A percentile compares a stretch with the other conserved stretches of the same genome.
Conservation (phyloP, 805 yeast species). For the Monosporozyma siamensis region DNA sequence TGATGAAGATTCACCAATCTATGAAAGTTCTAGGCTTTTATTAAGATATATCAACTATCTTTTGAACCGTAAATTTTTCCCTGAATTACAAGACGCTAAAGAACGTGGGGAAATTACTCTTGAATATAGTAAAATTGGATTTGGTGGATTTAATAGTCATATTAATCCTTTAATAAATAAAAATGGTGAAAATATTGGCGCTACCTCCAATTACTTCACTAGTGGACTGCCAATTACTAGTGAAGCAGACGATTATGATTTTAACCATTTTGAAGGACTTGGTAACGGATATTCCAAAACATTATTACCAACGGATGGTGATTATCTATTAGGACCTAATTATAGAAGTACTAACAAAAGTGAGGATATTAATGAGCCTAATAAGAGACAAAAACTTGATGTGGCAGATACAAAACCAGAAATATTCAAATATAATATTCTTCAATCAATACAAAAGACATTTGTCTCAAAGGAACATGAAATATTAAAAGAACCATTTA, state of each 20-base stretch:
- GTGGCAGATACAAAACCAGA: slow-evolving; percentile 14
- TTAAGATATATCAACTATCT: slow-evolving; percentile 40
- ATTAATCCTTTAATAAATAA: neutral
- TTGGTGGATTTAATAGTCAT: slow-evolving; percentile 18
- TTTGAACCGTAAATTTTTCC: slow-evolving; percentile 20
- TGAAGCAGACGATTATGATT: slow-evolving; percentile 17
- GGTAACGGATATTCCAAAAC: slow-evolving; percentile 29
- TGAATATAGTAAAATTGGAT: slow-evolving; percentile 26
- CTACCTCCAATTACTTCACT: neutral
- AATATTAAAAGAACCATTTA: slow-evolving; percentile 15
- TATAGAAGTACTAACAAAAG: neutral
- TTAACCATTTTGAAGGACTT: slow-evolving; percentile 26
- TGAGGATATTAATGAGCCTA: neutral
- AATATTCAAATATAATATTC: slow-evolving; percentile 22
- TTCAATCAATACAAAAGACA: slow-evolving; percentile 21
- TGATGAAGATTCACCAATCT: slow-evolving; percentile 60
- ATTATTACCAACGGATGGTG: slow-evolving; percentile 26
- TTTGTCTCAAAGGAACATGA: slow-evolving; percentile 16
- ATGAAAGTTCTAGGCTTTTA: slow-evolving; percentile 59
- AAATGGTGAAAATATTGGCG: slow-evolving; percentile 9
- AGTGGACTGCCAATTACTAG: neutral
- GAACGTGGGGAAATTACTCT: slow-evolving; percentile 24
- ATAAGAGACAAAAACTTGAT: neutral
- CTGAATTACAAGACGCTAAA: slow-evolving; percentile 21
- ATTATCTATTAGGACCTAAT: slow-evolving; percentile 23